Base-by-base conservation (phyloP, 2,329 filamentous ascomycete genomes). In the Colletotrichum falcatum region DNA sequence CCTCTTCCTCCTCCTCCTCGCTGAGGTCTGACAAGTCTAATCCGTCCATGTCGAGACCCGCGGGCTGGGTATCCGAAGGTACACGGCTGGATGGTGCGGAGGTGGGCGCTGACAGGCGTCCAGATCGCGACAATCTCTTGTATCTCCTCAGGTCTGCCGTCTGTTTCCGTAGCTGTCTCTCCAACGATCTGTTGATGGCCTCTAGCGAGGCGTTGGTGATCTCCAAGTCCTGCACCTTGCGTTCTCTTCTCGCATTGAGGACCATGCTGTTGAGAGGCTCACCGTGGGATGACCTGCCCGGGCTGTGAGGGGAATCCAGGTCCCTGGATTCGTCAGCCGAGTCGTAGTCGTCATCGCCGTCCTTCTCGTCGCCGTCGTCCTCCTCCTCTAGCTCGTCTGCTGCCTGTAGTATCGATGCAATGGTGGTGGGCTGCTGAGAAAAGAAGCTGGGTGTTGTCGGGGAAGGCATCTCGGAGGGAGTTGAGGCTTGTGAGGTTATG, bases 141-240 rank as follows among this genome's bases (percentile, higher is more conserved):
- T 91, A 98, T 53, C 95, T 88, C 67, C 96, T 91, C 39, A 99
- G 80, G 78, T 99, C 96, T 1, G 92, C 89, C 46, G 93, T 95
- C 77, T 98, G 95, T 78, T 97, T 97, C 33, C 94, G 90, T 76
- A 99, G 87, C 78, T 98, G 94, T 30, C 94, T 89, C 81, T 99
- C 96, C 0, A 99, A 83, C 0, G 94, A 96, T 63, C 95, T 88
- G 78, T 99, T 99, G 82, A 99, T 98, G 49, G 96, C 96, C 66
- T 97, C 89, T 3, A 99, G 87, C 1, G 95, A 98, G 1, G 94
- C 96, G 77, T 99, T 99, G 65, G 93, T 97, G 73, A 99, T 99
- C 79, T 99, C 94, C 7, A 99, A 85, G 79, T 99, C 96, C 74
- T 98, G 89, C 1, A 99, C 95, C 83, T 98, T 99, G 72, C 96